phyloP scores from a whole-genome alignment of 306 rosid species.

The Trifolium pratense region DNA sequence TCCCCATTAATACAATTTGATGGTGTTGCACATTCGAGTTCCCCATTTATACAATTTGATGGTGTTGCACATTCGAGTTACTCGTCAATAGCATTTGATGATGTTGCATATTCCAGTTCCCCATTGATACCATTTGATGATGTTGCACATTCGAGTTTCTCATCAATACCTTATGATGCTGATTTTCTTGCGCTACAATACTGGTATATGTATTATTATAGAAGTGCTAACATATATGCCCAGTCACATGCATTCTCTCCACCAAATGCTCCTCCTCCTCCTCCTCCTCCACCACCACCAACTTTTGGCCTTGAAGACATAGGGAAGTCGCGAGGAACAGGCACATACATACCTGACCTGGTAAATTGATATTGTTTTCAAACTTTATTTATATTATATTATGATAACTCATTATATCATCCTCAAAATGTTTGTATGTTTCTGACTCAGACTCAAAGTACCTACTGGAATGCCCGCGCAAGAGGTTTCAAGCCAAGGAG shows the following conservation, averaged over 20 bases:
- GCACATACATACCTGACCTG: constrained; percentile 69
- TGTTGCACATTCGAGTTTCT: constrained; percentile 34
- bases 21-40: background rate
- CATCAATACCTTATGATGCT: constrained; percentile 43
- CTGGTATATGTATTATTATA: constrained; percentile 41
- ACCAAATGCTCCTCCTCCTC: constrained; percentile 36
- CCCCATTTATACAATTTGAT: background rate
- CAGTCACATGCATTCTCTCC: constrained; percentile 30
- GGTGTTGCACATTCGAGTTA: constrained; percentile 27
- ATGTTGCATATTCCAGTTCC: too few species aligned
- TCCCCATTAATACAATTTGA: constrained; percentile 44
- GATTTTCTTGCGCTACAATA: background rate
- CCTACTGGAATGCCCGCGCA: constrained; percentile 34
- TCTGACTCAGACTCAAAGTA: constrained; percentile 52
- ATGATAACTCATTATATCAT: constrained; percentile 32
- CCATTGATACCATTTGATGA: too few species aligned
- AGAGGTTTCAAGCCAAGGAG: constrained; percentile 32
- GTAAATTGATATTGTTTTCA: constrained; percentile 46
- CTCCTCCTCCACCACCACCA: constrained; percentile 35
- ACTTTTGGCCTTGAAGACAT: constrained; percentile 37
- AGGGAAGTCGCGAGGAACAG: constrained; percentile 68
- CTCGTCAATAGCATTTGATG: constrained; percentile 45
- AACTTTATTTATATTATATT: background rate
- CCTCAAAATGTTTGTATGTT: constrained; percentile 30
- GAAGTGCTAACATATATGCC: constrained; percentile 33